Percentiles rank a stretch among this genome's conserved stretches.
phyloP scores from a whole-genome alignment of 2,329 filamentous ascomycete species.

The Xenosphaeropsis pyriputrescens region DNA sequence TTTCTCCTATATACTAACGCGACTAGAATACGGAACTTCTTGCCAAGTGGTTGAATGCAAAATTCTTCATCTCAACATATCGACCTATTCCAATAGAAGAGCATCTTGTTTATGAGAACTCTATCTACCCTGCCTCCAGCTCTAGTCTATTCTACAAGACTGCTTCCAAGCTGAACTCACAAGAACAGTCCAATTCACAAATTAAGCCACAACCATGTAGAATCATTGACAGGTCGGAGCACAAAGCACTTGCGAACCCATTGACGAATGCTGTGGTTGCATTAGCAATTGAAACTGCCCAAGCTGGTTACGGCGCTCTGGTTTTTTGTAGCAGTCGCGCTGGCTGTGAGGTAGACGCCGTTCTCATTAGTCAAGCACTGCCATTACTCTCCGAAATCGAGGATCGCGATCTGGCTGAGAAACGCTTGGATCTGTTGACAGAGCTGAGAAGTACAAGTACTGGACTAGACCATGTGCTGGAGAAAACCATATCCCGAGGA shows the following conservation, averaged over 20 bases:
- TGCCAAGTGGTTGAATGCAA: conserved; percentile 54
- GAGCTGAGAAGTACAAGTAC: conserved; percentile 51
- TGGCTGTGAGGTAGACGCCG: conserved; percentile 53
- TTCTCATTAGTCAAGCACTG: conserved; percentile 52
- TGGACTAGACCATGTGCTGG: conserved; percentile 50
- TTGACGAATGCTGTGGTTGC: conserved; percentile 58
- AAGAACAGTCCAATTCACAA: conserved; percentile 17
- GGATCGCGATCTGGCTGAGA: conserved; percentile 29
- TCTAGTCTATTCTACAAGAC: conserved; percentile 43
- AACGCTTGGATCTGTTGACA: conserved; percentile 46
- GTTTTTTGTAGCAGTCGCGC: conserved; percentile 60
- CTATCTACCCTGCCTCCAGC: conserved; percentile 47
- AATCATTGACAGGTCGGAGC: conserved; percentile 36
- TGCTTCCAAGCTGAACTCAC: conserved; percentile 29
- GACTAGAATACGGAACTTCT: conserved; percentile 53
- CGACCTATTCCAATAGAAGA: conserved; percentile 64
- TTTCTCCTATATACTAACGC: not conserved
- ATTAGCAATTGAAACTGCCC: conserved; percentile 52
- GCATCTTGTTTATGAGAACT: conserved; percentile 56
- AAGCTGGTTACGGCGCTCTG: conserved; percentile 54
- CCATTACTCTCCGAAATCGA: conserved; percentile 25
- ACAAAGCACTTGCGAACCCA: conserved; percentile 48
- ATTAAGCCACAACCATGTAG: conserved; percentile 25
- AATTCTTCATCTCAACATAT: conserved; percentile 60
- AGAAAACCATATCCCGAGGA: conserved; percentile 47